Conservation (phyloP, 129 eudicot genomes). For the Glebionis coronaria region DNA sequence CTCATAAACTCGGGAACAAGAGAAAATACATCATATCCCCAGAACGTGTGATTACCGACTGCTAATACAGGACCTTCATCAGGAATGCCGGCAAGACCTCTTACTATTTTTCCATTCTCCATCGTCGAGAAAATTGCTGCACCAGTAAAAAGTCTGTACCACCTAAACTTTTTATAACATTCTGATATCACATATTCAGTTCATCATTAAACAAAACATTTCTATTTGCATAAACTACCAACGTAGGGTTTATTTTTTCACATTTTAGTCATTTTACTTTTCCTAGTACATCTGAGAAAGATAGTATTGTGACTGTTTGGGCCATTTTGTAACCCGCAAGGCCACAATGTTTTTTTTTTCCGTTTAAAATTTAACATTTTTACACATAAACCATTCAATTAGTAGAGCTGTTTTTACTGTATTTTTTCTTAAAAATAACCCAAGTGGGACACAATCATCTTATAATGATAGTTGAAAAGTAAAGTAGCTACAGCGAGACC, state of each 20-base stretch:
- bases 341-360: too few species aligned
- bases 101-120: conserved; percentile 78
- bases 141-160: conserved; percentile 33
- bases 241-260: too few species aligned
- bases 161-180: conserved; percentile 37
- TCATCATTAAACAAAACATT: neutral
- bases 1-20: conserved; percentile 46
- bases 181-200: neutral
- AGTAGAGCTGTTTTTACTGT: too few species aligned
- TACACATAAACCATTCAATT: too few species aligned
- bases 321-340: too few species aligned
- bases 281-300: too few species aligned
- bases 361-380: too few species aligned
- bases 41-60: conserved; percentile 83
- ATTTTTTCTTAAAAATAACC: too few species aligned
- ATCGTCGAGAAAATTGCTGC: conserved; percentile 56
- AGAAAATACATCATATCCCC: conserved; percentile 61
- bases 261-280: too few species aligned
- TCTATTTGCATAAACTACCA: too few species aligned
- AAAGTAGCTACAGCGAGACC: neutral
- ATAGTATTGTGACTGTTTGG: too few species aligned
- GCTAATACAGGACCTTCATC: conserved; percentile 70
- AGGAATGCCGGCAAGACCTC: conserved; percentile 84
- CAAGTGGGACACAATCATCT: too few species aligned
- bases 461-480: neutral